Conservation (phyloP, 306 rosid species). For the Coriaria nepalensis region DNA sequence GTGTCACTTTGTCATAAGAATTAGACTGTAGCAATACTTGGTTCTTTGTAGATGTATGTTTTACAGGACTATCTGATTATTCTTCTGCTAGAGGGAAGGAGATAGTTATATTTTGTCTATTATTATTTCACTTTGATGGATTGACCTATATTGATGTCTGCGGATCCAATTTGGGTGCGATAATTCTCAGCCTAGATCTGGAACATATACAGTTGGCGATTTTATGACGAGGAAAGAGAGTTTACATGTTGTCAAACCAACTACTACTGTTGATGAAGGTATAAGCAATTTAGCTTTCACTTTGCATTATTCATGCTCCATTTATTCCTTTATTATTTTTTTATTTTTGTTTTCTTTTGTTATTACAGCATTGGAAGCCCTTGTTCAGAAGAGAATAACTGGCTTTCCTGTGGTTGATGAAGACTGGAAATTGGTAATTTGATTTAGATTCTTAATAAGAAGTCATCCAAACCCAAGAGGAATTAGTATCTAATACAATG, state of each 20-base stretch:
- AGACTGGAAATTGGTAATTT: slow-evolving; percentile 72
- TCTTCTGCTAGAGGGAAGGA: too few species aligned
- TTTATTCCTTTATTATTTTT: slow-evolving; percentile 2
- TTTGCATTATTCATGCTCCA: background rate
- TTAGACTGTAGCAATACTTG: too few species aligned
- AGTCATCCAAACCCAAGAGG: too few species aligned
- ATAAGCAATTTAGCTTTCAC: slow-evolving; percentile 1
- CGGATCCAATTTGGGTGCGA: background rate
- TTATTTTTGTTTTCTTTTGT: background rate
- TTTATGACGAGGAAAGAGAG: slow-evolving; percentile 69
- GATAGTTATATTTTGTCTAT: too few species aligned
- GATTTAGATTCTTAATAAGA: background rate
- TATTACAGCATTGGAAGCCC: slow-evolving; percentile 55
- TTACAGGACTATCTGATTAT: too few species aligned
- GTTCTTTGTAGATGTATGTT: too few species aligned
- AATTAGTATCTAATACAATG: too few species aligned
- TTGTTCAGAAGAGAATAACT: slow-evolving; percentile 69
- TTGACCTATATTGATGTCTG: too few species aligned
- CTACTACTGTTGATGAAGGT: slow-evolving; percentile 85
- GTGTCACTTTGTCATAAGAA: too few species aligned
- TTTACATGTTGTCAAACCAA: slow-evolving; percentile 51
- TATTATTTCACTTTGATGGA: too few species aligned
- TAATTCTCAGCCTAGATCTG: slow-evolving; percentile 36
- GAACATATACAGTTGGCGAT: slow-evolving; percentile 57
- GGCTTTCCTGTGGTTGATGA: slow-evolving; percentile 94